Evolutionary conservation across 129 eudicot species (phyloP).

Genomic region (Centrapalus pauciflorus): DNA sequence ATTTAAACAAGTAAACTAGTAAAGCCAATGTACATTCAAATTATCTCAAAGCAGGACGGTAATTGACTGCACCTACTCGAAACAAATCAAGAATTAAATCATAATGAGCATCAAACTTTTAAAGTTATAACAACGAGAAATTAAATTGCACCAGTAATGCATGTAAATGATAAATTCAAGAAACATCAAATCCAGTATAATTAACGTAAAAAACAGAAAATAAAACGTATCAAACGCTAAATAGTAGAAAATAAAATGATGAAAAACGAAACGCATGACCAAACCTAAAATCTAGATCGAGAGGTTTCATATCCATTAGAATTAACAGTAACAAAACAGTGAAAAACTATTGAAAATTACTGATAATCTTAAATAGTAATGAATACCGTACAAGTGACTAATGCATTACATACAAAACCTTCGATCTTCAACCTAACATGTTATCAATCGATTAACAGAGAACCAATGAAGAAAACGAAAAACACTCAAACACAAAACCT

Average conservation of each 20-base stretch:
- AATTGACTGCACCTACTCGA: not conserved
- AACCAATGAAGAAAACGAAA: too few relatives aligned
- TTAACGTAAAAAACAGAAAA: not conserved
- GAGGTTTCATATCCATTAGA: not conserved
- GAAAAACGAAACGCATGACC: not conserved
- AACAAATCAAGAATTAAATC: not conserved
- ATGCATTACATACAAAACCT: not conserved
- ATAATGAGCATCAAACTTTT: not conserved
- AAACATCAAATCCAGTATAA: too few relatives aligned
- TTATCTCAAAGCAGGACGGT: not conserved
- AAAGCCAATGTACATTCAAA: constrained; percentile 5
- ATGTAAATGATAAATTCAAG: too few relatives aligned
- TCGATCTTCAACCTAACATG: too few relatives aligned
- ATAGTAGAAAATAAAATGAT: not conserved
- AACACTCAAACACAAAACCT: not conserved
- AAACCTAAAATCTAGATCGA: not conserved
- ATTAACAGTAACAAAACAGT: not conserved
- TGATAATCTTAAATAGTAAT: not conserved
- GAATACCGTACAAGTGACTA: not conserved
- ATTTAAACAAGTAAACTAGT: not conserved
- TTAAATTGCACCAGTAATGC: not conserved
- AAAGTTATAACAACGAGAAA: not conserved
- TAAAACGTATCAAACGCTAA: not conserved
- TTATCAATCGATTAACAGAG: not conserved
- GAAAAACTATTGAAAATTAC: not conserved